A percentile compares a stretch with the other conserved stretches of the same genome.
Conservation (phyloP, 2,329 filamentous ascomycete genomes). For the Colletotrichum melonis region DNA sequence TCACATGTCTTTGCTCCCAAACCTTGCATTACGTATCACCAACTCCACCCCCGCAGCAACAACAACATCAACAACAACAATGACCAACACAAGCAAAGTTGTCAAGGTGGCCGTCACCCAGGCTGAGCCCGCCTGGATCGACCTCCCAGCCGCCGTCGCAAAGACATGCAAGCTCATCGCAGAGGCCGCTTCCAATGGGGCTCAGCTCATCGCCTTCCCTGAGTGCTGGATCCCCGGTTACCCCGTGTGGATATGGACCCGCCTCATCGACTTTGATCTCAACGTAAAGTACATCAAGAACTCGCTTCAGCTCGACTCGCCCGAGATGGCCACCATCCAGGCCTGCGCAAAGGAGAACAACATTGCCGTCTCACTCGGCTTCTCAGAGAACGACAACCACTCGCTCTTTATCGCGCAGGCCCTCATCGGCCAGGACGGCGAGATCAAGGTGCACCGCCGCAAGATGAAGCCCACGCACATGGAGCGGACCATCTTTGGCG, state of each 20-base stretch:
- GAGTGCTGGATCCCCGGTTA: slow-evolving; percentile 68
- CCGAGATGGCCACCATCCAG: slow-evolving; percentile 56
- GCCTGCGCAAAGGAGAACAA: slow-evolving; percentile 53
- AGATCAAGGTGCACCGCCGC: slow-evolving; percentile 52
- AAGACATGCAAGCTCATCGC: slow-evolving; percentile 69
- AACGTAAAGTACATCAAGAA: slow-evolving; percentile 52
- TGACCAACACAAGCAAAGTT: not conserved
- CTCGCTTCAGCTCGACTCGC: slow-evolving; percentile 52
- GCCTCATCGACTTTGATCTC: slow-evolving; percentile 43
- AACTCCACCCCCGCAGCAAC: not conserved
- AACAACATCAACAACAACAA: not conserved
- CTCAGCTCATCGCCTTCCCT: slow-evolving; percentile 65
- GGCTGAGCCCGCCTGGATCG: slow-evolving; percentile 70
- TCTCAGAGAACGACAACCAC: slow-evolving; percentile 58
- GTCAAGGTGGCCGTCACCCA: slow-evolving; percentile 62
- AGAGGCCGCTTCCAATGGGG: slow-evolving; percentile 63
- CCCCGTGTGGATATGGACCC: slow-evolving; percentile 56
- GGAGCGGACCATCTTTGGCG: slow-evolving; percentile 57
- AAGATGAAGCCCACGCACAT: slow-evolving; percentile 67
- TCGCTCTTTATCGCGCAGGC: slow-evolving; percentile 60
- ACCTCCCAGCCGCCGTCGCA: slow-evolving; percentile 62
- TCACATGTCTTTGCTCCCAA: not conserved
- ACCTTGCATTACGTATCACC: not conserved
- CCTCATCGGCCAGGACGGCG: slow-evolving; percentile 54
- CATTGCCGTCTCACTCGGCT: slow-evolving; percentile 60